These are phyloP conservation scores for Puccinia novopanici DNA, from an alignment of 1,284 basidiomycete genomes.

Conservation along the genomic window DNA sequence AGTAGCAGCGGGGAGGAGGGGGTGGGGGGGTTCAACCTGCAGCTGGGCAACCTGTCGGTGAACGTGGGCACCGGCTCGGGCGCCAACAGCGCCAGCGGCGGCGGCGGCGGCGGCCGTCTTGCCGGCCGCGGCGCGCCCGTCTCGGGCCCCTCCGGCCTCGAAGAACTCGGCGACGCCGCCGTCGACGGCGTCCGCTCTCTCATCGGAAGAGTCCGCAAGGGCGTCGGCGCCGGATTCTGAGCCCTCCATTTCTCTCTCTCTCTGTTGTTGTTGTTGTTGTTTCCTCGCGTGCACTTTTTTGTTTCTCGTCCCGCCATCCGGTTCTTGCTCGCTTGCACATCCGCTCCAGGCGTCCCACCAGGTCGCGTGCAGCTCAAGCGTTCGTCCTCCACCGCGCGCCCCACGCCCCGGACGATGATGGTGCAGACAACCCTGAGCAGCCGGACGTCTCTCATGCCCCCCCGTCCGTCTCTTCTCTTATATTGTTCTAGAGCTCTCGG, in stretches of 20 bases:
- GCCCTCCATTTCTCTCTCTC: neutral
- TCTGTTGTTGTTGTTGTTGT: neutral
- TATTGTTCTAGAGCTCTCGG: too few species aligned
- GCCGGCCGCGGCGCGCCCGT: conserved; percentile 65
- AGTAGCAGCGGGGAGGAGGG: conserved; percentile 64
- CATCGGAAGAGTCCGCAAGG: conserved; percentile 81
- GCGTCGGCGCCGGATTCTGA: conserved; percentile 64
- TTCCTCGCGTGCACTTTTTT: neutral
- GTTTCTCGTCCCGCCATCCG: neutral
- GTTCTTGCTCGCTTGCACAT: too few species aligned
- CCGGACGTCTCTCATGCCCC: too few species aligned
- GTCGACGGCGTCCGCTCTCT: conserved; percentile 74
- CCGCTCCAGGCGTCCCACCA: too few species aligned
- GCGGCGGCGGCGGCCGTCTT: neutral
- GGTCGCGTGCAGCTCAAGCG: too few species aligned
- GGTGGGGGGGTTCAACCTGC: conserved; percentile 68
- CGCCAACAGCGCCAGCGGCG: conserved; percentile 82
- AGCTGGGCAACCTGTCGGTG: conserved; percentile 85
- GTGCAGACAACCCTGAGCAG: too few species aligned
- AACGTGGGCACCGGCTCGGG: conserved; percentile 65
- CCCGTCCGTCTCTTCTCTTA: too few species aligned
- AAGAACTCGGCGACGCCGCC: conserved; percentile 65
- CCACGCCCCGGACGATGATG: too few species aligned
- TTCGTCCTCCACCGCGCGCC: too few species aligned
- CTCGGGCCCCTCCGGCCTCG: conserved; percentile 73